Percentiles rank a stretch among this genome's conserved stretches.
These are phyloP conservation scores for Daphne laureola DNA, from an alignment of 441 rosid genomes.

Conservation along the genomic window DNA sequence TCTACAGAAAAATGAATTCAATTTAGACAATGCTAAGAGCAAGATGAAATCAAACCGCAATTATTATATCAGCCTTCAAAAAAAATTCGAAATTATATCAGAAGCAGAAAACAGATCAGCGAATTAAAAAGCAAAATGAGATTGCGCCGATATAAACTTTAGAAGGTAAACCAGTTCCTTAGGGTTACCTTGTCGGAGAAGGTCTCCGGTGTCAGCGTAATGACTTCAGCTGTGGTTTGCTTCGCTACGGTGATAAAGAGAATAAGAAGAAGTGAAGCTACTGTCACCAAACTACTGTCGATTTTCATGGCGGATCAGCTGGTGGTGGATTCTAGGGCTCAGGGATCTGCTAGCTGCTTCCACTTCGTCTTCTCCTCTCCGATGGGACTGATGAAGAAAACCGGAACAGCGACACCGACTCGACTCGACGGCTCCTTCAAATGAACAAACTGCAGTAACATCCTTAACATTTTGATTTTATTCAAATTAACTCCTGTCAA, in stretches of 20 bases:
- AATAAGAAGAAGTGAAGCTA: conserved; percentile 18
- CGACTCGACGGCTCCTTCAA: too few relatives aligned
- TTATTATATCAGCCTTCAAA: too few relatives aligned
- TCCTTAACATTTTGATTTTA: too few relatives aligned
- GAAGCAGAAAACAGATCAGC: background rate
- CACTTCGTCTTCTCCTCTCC: background rate
- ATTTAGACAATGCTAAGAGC: too few relatives aligned
- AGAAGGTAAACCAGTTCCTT: background rate
- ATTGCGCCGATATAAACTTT: background rate
- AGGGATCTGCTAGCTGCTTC: background rate
- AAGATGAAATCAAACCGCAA: too few relatives aligned
- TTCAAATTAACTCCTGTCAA: too few relatives aligned
- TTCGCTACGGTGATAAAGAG: conserved; percentile 8
- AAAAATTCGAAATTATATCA: too few relatives aligned
- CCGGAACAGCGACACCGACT: too few relatives aligned
- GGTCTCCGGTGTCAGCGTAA: conserved; percentile 77
- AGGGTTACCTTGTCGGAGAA: conserved; percentile 78
- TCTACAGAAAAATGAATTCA: too few relatives aligned
- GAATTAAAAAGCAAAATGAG: background rate
- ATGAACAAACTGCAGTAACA: too few relatives aligned
- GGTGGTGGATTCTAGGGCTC: background rate
- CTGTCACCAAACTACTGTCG: conserved; percentile 13
- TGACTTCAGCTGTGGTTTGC: conserved; percentile 52
- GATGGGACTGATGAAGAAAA: background rate
- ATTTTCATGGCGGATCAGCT: conserved; percentile 21